Conservation (phyloP, 176 grass and related monocot genomes). For the Puya raimondii region DNA sequence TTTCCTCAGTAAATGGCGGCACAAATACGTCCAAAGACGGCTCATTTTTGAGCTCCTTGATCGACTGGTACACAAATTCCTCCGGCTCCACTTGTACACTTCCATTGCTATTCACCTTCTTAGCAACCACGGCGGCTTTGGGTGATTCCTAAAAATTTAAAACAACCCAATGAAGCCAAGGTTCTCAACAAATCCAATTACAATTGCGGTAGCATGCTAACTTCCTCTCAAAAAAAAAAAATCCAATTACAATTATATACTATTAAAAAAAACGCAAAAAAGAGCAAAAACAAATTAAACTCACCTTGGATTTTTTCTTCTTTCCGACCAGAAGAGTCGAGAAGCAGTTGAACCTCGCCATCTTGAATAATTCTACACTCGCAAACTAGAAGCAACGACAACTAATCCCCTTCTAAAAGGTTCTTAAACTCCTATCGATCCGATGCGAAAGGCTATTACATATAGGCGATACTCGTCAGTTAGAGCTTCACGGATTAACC, state of each 20-base stretch:
- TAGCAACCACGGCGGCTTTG: constrained; percentile 22
- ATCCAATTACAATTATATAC: not conserved
- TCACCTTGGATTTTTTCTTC: constrained; percentile 53
- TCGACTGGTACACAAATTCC: constrained; percentile 31
- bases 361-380: constrained; percentile 13
- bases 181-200: not conserved
- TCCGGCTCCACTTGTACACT: constrained; percentile 57
- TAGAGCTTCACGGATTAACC: constrained; percentile 34
- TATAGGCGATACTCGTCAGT: too few relatives aligned
- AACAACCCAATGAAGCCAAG: not conserved
- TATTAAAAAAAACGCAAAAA: constrained; percentile 3
- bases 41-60: not conserved
- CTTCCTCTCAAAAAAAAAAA: too few relatives aligned
- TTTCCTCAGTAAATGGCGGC: not conserved
- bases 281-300: not conserved
- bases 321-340: constrained; percentile 35
- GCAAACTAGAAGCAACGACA: not conserved
- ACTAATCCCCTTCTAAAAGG: not conserved
- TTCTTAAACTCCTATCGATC: not conserved
- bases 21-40: not conserved
- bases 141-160: constrained; percentile 28
- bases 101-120: constrained; percentile 28
- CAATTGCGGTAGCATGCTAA: too few relatives aligned
- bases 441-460: not conserved
- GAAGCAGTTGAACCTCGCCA: constrained; percentile 66